A percentile compares a stretch with the other conserved stretches of the same genome.
Evolutionary conservation across 1,139 yeast species (phyloP).

Genomic region (Zygosaccharomyces sapae): DNA sequence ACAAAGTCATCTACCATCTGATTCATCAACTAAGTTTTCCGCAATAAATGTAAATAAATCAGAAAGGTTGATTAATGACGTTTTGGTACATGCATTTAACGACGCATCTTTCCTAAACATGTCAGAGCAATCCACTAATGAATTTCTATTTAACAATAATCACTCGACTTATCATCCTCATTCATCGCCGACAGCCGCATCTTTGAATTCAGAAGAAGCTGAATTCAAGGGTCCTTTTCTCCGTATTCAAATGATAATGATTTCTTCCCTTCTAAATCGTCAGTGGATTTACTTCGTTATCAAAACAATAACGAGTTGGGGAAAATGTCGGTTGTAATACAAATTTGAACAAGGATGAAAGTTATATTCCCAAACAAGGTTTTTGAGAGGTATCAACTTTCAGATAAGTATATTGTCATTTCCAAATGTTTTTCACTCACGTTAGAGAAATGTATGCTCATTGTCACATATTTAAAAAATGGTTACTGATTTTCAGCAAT

Average conservation of each 20-base stretch:
- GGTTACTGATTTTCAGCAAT: conserved; percentile 23
- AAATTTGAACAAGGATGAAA: neutral
- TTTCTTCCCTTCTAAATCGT: conserved; percentile 20
- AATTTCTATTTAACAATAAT: conserved; percentile 19
- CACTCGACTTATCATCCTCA: conserved; percentile 14
- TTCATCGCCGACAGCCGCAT: neutral
- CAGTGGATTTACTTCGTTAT: conserved; percentile 22
- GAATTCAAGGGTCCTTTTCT: neutral
- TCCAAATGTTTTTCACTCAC: conserved; percentile 30
- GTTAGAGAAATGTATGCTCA: conserved; percentile 28
- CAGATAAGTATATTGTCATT: conserved; percentile 29
- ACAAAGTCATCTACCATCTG: conserved; percentile 7
- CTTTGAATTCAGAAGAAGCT: neutral
- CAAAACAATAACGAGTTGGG: conserved; percentile 11
- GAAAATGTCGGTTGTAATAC: neutral
- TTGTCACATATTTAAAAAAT: conserved; percentile 29
- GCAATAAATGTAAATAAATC: conserved; percentile 23
- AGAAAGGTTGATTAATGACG: conserved; percentile 31
- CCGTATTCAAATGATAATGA: conserved; percentile 6
- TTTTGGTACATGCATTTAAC: conserved; percentile 33
- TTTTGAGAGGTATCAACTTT: conserved; percentile 32
- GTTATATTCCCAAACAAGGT: conserved; percentile 21
- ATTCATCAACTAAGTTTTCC: conserved; percentile 6
- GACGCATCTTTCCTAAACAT: conserved; percentile 34
- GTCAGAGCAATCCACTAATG: conserved; percentile 23